These are phyloP conservation scores for Monilinia laxa DNA, from an alignment of 2,329 filamentous ascomycete genomes.

Conservation along the genomic window DNA sequence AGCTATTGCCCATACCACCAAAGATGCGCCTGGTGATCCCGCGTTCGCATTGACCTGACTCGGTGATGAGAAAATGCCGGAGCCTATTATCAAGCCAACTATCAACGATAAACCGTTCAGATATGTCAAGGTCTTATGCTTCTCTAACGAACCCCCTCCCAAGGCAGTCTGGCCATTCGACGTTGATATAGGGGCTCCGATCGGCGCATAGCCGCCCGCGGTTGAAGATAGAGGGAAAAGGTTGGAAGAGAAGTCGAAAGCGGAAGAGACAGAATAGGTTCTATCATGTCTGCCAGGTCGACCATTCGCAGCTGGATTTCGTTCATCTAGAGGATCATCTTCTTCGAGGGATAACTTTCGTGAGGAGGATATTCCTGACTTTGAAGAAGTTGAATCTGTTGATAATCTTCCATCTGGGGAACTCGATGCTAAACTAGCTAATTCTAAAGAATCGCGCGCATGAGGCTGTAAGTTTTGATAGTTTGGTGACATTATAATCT, in stretches of 20 bases:
- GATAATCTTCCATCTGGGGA: constrained; percentile 62
- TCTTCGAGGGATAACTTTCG: constrained; percentile 84
- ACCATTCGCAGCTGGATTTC: constrained; percentile 50
- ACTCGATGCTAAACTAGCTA: constrained; percentile 89
- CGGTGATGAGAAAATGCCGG: constrained; percentile 92
- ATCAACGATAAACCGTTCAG: constrained; percentile 90
- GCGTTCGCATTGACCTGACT: constrained; percentile 90
- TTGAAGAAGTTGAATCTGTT: constrained; percentile 71
- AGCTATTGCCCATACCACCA: constrained; percentile 89
- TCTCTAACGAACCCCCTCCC: constrained; percentile 81
- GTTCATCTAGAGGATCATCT: constrained; percentile 73
- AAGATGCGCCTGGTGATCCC: constrained; percentile 83
- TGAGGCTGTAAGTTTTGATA: constrained; percentile 37
- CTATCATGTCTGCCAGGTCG: constrained; percentile 52
- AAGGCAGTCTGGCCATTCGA: constrained; percentile 56
- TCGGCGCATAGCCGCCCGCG: constrained; percentile 75
- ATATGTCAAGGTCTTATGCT: constrained; percentile 93
- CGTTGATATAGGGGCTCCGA: constrained; percentile 70
- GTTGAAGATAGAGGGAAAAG: constrained; percentile 90
- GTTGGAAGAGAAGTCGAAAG: constrained; percentile 92
- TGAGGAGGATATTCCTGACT: constrained; percentile 88
- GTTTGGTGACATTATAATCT: constrained; percentile 36
- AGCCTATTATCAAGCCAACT: constrained; percentile 90
- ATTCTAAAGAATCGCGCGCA: constrained; percentile 86
- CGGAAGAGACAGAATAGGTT: constrained; percentile 86